phyloP scores from a whole-genome alignment of 2,329 filamentous ascomycete species.

The Diaporthe capsici region DNA sequence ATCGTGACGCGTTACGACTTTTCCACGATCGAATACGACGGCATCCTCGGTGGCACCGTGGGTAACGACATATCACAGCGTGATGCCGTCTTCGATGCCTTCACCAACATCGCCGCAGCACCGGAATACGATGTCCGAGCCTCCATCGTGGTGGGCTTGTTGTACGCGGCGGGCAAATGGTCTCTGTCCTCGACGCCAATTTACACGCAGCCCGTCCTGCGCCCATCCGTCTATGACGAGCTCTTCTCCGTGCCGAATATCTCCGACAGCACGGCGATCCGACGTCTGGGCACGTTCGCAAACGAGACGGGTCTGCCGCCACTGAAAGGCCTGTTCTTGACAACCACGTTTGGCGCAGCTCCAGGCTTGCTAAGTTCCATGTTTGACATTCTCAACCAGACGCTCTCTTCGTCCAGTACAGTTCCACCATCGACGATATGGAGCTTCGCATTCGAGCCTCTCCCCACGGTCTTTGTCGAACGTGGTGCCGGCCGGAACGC shows the following conservation, averaged over 20 bases:
- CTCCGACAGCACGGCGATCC: constrained; percentile 22
- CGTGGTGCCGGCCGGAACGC: constrained; percentile 18
- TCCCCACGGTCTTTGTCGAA: constrained; percentile 14
- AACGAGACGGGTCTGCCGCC: constrained; percentile 20
- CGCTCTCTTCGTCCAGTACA: constrained; percentile 21
- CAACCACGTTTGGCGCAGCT: constrained; percentile 1
- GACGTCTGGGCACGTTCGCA: constrained; percentile 22
- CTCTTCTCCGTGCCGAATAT: constrained; percentile 26
- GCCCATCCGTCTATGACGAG: constrained; percentile 17
- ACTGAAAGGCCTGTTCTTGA: constrained; percentile 24
- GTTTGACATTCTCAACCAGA: constrained; percentile 23
- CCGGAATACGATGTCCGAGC: constrained; percentile 23
- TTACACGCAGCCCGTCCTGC: constrained; percentile 20
- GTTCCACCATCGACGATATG: constrained; percentile 11
- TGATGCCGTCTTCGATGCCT: constrained; percentile 28
- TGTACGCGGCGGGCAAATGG: constrained; percentile 16
- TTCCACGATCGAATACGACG: constrained; percentile 20
- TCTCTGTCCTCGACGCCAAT: constrained; percentile 2
- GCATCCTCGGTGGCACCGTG: constrained; percentile 1
- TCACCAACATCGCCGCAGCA: constrained; percentile 22
- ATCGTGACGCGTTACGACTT: constrained; percentile 46
- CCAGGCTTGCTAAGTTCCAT: constrained; percentile 8
- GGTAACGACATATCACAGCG: constrained; percentile 25
- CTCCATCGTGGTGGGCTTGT: neutral
- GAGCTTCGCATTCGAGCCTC: constrained; percentile 28